Evolutionary conservation across 2,329 filamentous ascomycete genomes (phyloP).

Genomic region (Arthrobotrys musiformis): DNA sequence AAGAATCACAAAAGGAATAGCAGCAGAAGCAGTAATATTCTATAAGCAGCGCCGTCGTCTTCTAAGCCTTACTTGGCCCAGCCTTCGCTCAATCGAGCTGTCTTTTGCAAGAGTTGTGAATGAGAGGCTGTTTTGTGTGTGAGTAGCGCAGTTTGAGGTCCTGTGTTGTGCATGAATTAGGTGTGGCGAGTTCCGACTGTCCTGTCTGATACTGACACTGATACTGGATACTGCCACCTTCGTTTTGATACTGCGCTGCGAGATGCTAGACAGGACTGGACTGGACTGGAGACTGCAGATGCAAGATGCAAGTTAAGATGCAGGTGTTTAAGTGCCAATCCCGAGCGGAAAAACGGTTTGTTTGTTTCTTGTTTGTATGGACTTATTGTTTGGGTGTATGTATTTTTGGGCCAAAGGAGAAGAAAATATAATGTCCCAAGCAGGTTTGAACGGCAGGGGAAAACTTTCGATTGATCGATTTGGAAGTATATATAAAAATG

Average conservation of each 20-base stretch:
- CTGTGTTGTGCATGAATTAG: conserved; percentile 44
- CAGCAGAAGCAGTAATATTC: conserved; percentile 28
- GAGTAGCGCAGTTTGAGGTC: conserved; percentile 38
- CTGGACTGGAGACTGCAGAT: conserved; percentile 11
- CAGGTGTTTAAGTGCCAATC: not conserved
- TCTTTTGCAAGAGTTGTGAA: conserved; percentile 2
- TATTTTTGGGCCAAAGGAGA: conserved; percentile 18
- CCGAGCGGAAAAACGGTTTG: not conserved
- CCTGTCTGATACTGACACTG: conserved; percentile 41
- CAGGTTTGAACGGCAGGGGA: not conserved
- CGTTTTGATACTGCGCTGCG: conserved; percentile 28
- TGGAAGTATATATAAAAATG: not conserved
- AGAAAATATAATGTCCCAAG: no score
- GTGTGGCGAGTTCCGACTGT: conserved; percentile 44
- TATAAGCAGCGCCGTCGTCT: conserved; percentile 23
- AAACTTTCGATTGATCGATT: no score
- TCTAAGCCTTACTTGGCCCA: conserved; percentile 25
- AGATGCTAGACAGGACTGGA: conserved; percentile 15
- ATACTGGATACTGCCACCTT: conserved; percentile 31
- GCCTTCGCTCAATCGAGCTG: conserved; percentile 17
- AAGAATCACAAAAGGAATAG: conserved; percentile 27
- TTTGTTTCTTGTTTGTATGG: conserved; percentile 1
- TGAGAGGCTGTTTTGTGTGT: conserved; percentile 22
- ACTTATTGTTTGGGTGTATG: not conserved
- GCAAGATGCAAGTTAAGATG: no score